Evolutionary conservation across 129 eudicot genomes (phyloP).

Genomic region (Centrapalus pauciflorus): DNA sequence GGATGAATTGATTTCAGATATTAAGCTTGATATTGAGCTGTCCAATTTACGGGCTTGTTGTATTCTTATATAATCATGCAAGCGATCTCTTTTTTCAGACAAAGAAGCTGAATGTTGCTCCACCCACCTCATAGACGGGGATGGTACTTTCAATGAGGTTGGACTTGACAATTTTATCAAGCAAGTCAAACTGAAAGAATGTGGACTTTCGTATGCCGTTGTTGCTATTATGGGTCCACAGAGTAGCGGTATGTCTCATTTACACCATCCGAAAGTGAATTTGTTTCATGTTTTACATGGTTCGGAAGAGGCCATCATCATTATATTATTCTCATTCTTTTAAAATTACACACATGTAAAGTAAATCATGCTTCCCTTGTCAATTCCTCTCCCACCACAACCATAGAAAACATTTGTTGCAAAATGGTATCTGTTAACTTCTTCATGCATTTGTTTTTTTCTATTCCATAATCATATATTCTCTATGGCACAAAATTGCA

Average conservation of each 20-base stretch:
- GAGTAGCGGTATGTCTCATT: conserved; percentile 73
- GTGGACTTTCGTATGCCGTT: conserved; percentile 98
- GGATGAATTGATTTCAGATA: background rate
- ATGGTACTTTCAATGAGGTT: conserved; percentile 74
- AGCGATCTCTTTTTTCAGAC: conserved; percentile 29
- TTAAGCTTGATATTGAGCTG: background rate
- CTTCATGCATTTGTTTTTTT: background rate
- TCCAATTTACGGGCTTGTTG: background rate
- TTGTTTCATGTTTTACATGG: background rate
- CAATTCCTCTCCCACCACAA: background rate
- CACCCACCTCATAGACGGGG: conserved; percentile 95
- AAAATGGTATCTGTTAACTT: background rate
- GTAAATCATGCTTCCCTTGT: background rate
- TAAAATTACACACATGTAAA: background rate
- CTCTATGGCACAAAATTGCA: background rate
- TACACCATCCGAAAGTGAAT: background rate
- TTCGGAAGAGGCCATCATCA: background rate
- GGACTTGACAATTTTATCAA: conserved; percentile 80
- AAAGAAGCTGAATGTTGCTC: conserved; percentile 61
- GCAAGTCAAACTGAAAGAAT: conserved; percentile 81
- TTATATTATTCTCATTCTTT: background rate
- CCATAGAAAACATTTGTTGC: background rate
- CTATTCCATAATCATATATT: background rate
- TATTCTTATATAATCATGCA: conserved; percentile 14
- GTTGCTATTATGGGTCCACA: conserved; percentile 99